phyloP scores from a whole-genome alignment of 108 stramenopile genomes.

The Cyclostephanos tholiformis region DNA sequence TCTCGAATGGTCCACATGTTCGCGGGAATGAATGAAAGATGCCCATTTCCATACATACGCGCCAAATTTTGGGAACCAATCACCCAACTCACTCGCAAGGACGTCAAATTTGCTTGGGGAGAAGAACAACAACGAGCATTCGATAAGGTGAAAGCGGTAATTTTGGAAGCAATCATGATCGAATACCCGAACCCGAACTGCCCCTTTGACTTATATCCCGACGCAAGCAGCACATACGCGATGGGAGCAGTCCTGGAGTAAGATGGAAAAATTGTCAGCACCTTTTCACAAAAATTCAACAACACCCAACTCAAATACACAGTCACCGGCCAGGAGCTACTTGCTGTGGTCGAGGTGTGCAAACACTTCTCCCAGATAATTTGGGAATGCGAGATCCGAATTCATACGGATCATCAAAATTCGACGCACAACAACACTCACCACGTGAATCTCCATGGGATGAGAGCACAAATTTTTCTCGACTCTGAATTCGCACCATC shows the following conservation, averaged over 20 bases:
- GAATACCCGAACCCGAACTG: conserved; percentile 43
- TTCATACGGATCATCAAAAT: too few species aligned
- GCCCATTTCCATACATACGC: conserved; percentile 7
- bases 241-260: conserved; percentile 50
- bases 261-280: conserved; percentile 27
- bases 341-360: conserved; percentile 33
- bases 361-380: too few species aligned
- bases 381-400: too few species aligned
- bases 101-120: conserved; percentile 6
- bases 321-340: conserved; percentile 46
- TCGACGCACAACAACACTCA: too few species aligned
- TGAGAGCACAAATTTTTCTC: too few species aligned
- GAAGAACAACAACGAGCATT: conserved; percentile 9
- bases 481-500: too few species aligned
- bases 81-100: conserved; percentile 23
- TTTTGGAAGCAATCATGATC: conserved; percentile 7
- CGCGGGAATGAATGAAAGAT: neutral
- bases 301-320: conserved; percentile 48
- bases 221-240: conserved; percentile 38
- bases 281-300: conserved; percentile 36
- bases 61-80: conserved; percentile 33
- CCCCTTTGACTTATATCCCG: neutral
- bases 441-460: too few species aligned
- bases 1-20: too few species aligned
- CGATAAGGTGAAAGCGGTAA: neutral